Percentiles rank a stretch among this genome's conserved stretches.
phyloP scores from a whole-genome alignment of 495 filamentous ascomycete species.

The Staphylotrichum tortipilum region DNA sequence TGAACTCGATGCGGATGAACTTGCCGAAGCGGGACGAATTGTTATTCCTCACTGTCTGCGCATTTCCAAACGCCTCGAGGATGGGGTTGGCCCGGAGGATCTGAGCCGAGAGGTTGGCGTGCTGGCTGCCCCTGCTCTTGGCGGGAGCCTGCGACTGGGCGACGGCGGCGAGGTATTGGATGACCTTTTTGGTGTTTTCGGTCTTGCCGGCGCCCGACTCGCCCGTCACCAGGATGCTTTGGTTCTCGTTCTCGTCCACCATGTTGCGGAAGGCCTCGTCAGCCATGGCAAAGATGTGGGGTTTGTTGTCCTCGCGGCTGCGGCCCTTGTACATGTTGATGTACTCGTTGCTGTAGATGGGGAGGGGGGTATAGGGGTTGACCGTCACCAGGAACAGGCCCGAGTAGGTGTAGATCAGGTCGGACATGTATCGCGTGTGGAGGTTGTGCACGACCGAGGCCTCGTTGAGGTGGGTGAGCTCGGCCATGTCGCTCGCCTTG shows the following conservation, averaged over 20 bases:
- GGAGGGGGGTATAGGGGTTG: constrained; percentile 89
- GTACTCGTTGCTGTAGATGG: constrained; percentile 95
- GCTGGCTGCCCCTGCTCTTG: constrained; percentile 54
- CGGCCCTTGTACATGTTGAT: constrained; percentile 93
- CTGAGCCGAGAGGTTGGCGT: constrained; percentile 89
- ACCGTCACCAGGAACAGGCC: constrained; percentile 94
- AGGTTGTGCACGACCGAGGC: constrained; percentile 97
- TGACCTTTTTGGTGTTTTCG: constrained; percentile 99
- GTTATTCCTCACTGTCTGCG: constrained; percentile 95
- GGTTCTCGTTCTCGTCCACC: constrained; percentile 89
- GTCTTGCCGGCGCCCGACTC: constrained; percentile 99
- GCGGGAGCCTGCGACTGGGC: constrained; percentile 69
- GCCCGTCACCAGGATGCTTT: constrained; percentile 96
- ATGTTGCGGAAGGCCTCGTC: constrained; percentile 94
- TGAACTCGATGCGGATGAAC: constrained; percentile 97
- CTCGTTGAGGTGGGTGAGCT: constrained; percentile 95
- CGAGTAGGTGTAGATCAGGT: constrained; percentile 98
- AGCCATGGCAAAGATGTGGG: constrained; percentile 98
- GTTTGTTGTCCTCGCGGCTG: constrained; percentile 84
- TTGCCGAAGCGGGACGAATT: constrained; percentile 99
- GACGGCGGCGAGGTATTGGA: constrained; percentile 94
- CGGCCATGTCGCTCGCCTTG: constrained; percentile 98
- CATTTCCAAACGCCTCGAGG: constrained; percentile 95
- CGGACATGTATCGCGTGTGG: constrained; percentile 84
- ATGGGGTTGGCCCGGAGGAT: constrained; percentile 96